These are phyloP conservation scores for Potentilla sterilis DNA, from an alignment of 306 rosid species.

Conservation along the genomic window DNA sequence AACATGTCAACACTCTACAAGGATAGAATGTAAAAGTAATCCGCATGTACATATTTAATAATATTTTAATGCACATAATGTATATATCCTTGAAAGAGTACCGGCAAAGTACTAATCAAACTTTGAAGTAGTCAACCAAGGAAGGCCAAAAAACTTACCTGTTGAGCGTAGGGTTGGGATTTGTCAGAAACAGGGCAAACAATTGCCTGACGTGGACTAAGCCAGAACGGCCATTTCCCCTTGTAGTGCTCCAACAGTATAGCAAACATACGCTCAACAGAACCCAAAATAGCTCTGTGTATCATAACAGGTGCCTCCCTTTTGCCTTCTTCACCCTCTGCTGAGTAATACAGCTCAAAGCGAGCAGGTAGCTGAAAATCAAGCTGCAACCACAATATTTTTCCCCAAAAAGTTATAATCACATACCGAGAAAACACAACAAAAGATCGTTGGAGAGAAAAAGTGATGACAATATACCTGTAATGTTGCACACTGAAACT, in stretches of 20 bases:
- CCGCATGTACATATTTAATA: background rate
- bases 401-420: constrained; percentile 8
- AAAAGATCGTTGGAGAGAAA: background rate
- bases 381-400: constrained; percentile 52
- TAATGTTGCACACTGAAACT: constrained; percentile 92
- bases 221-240: constrained; percentile 99
- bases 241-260: constrained; percentile 85
- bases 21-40: background rate
- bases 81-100: background rate
- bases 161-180: constrained; percentile 65
- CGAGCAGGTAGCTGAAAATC: constrained; percentile 96
- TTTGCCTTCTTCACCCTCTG: constrained; percentile 82
- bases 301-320: constrained; percentile 92
- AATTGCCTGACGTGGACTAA: constrained; percentile 95
- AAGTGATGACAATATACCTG: constrained; percentile 43
- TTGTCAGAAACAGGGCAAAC: constrained; percentile 83
- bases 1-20: background rate
- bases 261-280: constrained; percentile 96
- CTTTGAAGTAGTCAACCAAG: background rate
- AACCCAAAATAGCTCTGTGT: constrained; percentile 86
- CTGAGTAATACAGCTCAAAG: constrained; percentile 78
- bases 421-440: constrained; percentile 11
- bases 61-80: background rate
- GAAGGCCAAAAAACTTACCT: constrained; percentile 39
- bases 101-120: background rate